Percentiles rank a stretch among this genome's conserved stretches.
phyloP scores from a whole-genome alignment of 306 rosid species.

The Cicer arietinum region DNA sequence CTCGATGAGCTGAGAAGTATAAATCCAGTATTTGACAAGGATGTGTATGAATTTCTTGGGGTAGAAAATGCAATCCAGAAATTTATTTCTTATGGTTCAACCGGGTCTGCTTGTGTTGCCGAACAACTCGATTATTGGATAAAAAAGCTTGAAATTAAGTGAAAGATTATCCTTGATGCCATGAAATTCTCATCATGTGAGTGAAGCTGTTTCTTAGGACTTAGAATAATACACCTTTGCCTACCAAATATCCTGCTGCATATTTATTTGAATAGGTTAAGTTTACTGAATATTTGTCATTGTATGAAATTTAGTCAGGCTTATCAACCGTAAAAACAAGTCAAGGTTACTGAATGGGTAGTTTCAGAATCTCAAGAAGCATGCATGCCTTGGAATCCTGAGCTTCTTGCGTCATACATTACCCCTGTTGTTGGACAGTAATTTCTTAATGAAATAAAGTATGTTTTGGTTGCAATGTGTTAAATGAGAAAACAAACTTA shows the following conservation, averaged over 20 bases:
- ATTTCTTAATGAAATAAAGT: not conserved
- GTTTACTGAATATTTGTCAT: constrained; percentile 14
- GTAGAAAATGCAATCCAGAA: constrained; percentile 81
- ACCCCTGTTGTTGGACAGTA: constrained; percentile 21
- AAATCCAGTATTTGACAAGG: constrained; percentile 65
- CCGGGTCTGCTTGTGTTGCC: constrained; percentile 88
- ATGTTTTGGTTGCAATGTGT: not conserved
- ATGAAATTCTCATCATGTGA: constrained; percentile 3
- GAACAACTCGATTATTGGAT: constrained; percentile 72
- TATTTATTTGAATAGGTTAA: constrained; percentile 10
- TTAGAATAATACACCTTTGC: not conserved
- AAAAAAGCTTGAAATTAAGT: constrained; percentile 58
- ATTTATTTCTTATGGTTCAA: constrained; percentile 88
- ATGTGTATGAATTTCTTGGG: constrained; percentile 87
- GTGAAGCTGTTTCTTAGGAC: not conserved
- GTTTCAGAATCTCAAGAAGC: constrained; percentile 18
- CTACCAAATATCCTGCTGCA: constrained; percentile 8
- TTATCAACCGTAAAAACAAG: not conserved
- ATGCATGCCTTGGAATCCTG: constrained; percentile 17
- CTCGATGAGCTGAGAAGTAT: constrained; percentile 77
- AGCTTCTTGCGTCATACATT: constrained; percentile 12
- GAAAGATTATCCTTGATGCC: constrained; percentile 33
- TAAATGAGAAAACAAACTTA: not conserved
- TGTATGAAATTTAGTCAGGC: not conserved
- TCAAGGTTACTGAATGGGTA: constrained; percentile 23